phyloP scores from a whole-genome alignment of 805 yeast species.

The Starmerella apicola region DNA sequence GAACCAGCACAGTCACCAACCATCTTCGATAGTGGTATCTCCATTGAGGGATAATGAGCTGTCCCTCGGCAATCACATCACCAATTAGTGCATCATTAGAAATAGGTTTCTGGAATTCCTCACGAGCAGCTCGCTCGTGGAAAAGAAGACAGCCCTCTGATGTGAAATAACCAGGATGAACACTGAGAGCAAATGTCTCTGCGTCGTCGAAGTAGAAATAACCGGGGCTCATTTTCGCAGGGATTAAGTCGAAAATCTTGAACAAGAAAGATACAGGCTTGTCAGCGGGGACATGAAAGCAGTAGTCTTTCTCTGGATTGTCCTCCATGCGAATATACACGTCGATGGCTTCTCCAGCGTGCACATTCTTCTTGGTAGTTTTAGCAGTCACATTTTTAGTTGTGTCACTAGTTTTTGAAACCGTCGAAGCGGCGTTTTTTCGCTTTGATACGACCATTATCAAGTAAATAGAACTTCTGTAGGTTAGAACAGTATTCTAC shows the following conservation, averaged over 20 bases:
- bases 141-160: slow-evolving; percentile 71
- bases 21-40: slow-evolving; percentile 30
- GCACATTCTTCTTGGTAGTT: background rate
- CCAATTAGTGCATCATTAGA: slow-evolving; percentile 40
- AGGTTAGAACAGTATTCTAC: no score
- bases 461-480: no score
- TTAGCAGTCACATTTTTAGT: background rate
- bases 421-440: background rate
- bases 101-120: slow-evolving; percentile 34
- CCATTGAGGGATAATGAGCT: slow-evolving; percentile 71
- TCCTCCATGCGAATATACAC: slow-evolving; percentile 68
- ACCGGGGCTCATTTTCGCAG: slow-evolving; percentile 68
- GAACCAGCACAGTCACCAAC: slow-evolving; percentile 19
- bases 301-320: slow-evolving; percentile 78
- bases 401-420: background rate
- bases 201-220: slow-evolving; percentile 60
- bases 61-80: slow-evolving; percentile 77
- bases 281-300: slow-evolving; percentile 57
- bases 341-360: slow-evolving; percentile 23
- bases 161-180: slow-evolving; percentile 70
- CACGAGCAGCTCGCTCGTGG: slow-evolving; percentile 42
- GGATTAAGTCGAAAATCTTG: slow-evolving; percentile 51
- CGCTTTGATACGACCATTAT: slow-evolving; percentile 14
- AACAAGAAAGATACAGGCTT: slow-evolving; percentile 47
- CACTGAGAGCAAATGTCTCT: slow-evolving; percentile 46